A percentile compares a stretch with the other conserved stretches of the same genome.
These are phyloP conservation scores for Bacterosira constricta DNA, from an alignment of 108 stramenopile genomes.

Conservation along the genomic window DNA sequence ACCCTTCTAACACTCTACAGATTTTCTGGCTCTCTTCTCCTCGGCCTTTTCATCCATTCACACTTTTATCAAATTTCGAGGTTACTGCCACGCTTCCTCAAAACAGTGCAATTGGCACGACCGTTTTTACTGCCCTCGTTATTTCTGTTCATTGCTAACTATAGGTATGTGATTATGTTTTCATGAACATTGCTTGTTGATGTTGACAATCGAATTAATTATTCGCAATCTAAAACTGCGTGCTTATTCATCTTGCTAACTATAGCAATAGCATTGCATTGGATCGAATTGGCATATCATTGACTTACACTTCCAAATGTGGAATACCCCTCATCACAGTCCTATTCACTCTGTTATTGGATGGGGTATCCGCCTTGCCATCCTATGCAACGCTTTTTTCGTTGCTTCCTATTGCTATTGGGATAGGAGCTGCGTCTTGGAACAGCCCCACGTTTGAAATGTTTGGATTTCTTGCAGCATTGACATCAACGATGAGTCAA, in stretches of 20 bases:
- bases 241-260: too few relatives aligned
- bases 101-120: slow-evolving; percentile 45
- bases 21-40: slow-evolving; percentile 67
- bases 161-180: too few relatives aligned
- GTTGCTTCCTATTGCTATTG: slow-evolving; percentile 72
- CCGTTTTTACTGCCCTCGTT: slow-evolving; percentile 64
- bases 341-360: slow-evolving; percentile 61
- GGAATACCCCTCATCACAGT: slow-evolving; percentile 78
- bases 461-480: slow-evolving; percentile 67
- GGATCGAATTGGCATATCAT: slow-evolving; percentile 76
- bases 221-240: too few relatives aligned
- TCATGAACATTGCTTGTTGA: background rate
- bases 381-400: slow-evolving; percentile 51
- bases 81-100: slow-evolving; percentile 38
- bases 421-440: slow-evolving; percentile 80
- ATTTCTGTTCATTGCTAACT: slow-evolving; percentile 77
- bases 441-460: slow-evolving; percentile 72
- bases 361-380: slow-evolving; percentile 67
- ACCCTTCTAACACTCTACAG: slow-evolving; percentile 70
- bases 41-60: slow-evolving; percentile 67
- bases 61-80: slow-evolving; percentile 47
- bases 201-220: background rate
- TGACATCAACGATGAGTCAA: slow-evolving; percentile 69
- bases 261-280: slow-evolving; percentile 71
- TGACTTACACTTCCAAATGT: slow-evolving; percentile 83